A percentile compares a stretch with the other conserved stretches of the same genome.
phyloP scores from a whole-genome alignment of 225 moss, liverwort and hornwort genomes.

The Polytrichum commune region DNA sequence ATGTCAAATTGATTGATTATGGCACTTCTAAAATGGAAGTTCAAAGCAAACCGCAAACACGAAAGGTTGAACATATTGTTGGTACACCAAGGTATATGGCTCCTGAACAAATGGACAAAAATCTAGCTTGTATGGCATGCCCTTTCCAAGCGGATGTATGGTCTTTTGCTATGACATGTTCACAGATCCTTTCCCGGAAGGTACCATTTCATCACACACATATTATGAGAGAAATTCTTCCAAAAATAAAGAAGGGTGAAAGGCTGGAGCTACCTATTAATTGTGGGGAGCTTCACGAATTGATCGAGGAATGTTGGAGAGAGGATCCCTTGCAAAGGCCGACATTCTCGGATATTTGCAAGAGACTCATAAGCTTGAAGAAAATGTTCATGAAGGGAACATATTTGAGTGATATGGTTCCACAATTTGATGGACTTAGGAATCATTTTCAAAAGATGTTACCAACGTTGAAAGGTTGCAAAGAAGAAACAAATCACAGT shows the following conservation, averaged over 20 bases:
- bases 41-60: not conserved
- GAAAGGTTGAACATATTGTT: no score
- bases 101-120: conserved; percentile 12
- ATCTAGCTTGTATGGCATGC: not conserved
- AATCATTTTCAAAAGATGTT: not conserved
- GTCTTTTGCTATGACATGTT: conserved; percentile 35
- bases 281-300: not conserved
- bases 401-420: not conserved
- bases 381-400: not conserved
- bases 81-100: conserved; percentile 14
- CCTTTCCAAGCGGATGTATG: conserved; percentile 32
- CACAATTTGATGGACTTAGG: not conserved
- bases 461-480: no score
- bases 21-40: conserved; percentile 24
- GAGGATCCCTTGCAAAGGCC: not conserved
- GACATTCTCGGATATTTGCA: not conserved
- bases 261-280: not conserved
- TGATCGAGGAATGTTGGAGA: not conserved
- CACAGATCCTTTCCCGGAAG: conserved; percentile 23
- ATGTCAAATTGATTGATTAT: conserved; percentile 34
- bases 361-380: not conserved
- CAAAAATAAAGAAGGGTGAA: not conserved
- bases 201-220: conserved; percentile 6
- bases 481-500: no score
- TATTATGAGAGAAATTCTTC: not conserved